Evolutionary conservation across 164 flowering plant genomes (phyloP).

Genomic region (Vitis labrusca): DNA sequence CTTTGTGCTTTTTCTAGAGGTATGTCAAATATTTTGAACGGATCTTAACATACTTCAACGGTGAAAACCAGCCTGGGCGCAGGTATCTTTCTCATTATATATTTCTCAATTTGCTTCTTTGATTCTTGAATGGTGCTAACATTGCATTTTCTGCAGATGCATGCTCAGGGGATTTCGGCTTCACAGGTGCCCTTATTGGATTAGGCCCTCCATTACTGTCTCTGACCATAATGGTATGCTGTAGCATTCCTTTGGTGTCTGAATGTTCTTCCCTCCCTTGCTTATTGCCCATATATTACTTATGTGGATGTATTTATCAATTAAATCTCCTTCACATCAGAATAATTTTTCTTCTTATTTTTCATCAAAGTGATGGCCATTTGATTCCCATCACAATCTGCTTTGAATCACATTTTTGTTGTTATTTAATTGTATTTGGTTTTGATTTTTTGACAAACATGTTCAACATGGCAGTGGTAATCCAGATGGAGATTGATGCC

Average conservation of each 20-base stretch:
- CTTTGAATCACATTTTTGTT: too few relatives aligned
- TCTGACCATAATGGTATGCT: constrained; percentile 85
- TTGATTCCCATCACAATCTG: too few relatives aligned
- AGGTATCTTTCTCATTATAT: constrained; percentile 48
- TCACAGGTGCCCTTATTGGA: constrained; percentile 97
- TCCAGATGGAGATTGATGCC: too few relatives aligned
- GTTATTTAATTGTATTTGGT: too few relatives aligned
- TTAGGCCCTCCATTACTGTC: constrained; percentile 88
- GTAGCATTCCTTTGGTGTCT: neutral
- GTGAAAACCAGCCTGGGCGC: constrained; percentile 89
- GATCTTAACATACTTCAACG: constrained; percentile 76
- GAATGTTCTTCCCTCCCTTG: neutral
- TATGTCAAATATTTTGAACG: constrained; percentile 98
- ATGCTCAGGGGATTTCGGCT: constrained; percentile 98
- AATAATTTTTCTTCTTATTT: too few relatives aligned
- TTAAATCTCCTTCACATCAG: too few relatives aligned
- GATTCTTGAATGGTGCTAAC: constrained; percentile 3
- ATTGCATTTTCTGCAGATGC: constrained; percentile 54
- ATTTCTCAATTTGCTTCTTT: neutral
- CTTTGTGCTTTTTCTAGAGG: constrained; percentile 47
- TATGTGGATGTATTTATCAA: too few relatives aligned
- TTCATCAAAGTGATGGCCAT: too few relatives aligned
- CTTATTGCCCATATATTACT: neutral
- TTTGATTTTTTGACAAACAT: too few relatives aligned
- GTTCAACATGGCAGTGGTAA: too few relatives aligned